Conservation (phyloP, 305 asterid genomes). For the Striga hermonthica region DNA sequence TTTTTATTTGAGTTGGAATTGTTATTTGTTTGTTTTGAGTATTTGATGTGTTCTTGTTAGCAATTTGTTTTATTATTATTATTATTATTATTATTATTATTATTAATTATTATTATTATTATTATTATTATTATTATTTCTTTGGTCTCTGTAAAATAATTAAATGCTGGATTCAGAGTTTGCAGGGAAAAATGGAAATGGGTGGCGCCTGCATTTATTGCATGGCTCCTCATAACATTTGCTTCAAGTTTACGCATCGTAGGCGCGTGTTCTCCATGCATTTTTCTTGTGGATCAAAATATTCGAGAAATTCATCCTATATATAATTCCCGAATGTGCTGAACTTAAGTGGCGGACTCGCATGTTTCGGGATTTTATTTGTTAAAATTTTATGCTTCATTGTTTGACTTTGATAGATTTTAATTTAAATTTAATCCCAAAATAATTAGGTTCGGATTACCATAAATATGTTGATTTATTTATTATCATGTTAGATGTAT, state of each 20-base stretch:
- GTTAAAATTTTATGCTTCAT: no score
- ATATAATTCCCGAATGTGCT: no score
- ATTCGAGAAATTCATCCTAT: no score
- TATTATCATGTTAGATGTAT: no score
- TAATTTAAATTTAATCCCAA: no score
- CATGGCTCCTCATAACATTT: conserved; percentile 18
- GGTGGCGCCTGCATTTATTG: conserved; percentile 36
- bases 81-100: no score
- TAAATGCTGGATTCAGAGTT: conserved; percentile 46
- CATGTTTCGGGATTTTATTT: no score
- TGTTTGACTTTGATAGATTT: no score
- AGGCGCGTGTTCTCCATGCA: neutral
- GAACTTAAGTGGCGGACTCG: no score
- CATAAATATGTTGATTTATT: no score
- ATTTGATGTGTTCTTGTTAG: neutral
- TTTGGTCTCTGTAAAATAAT: conserved; percentile 18
- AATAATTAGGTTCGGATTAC: no score
- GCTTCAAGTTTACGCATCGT: neutral
- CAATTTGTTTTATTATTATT: neutral
- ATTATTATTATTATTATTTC: neutral
- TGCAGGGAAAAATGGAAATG: conserved; percentile 39
- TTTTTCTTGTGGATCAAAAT: neutral
- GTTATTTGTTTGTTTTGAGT: neutral
- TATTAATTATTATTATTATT: no score
- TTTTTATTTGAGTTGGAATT: conserved; percentile 9